phyloP scores from a whole-genome alignment of 140 eudicot species.

The Oenanthe javanica region DNA sequence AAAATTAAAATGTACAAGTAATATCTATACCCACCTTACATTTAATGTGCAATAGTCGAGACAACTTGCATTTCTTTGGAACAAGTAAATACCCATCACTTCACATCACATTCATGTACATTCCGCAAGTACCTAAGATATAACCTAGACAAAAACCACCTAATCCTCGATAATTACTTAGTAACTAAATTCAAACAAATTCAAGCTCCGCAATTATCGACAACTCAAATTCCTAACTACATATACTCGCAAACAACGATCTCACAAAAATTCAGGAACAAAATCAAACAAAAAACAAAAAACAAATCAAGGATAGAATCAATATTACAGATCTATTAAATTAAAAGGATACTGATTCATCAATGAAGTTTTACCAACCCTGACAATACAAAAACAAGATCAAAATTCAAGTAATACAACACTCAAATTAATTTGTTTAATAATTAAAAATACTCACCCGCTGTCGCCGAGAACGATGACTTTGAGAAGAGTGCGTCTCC shows the following conservation, averaged over 20 bases:
- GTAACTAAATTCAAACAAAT: neutral
- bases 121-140: neutral
- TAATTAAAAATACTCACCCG: conserved; percentile 37
- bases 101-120: neutral
- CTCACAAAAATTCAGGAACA: conserved; percentile 3
- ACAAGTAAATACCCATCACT: neutral
- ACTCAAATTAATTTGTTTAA: neutral
- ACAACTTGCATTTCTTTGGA: neutral
- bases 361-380: conserved; percentile 91
- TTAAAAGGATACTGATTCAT: conserved; percentile 83
- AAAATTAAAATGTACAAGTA: no score
- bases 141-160: neutral
- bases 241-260: neutral
- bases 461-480: conserved; percentile 99
- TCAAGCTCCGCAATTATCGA: neutral
- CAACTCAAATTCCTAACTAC: neutral
- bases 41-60: neutral
- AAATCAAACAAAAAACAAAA: neutral
- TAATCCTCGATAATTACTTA: neutral
- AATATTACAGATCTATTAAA: neutral
- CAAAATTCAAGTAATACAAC: neutral
- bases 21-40: neutral
- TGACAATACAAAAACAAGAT: conserved; percentile 24
- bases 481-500: conserved; percentile 90
- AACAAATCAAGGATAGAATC: neutral